Evolutionary conservation across 2,329 filamentous ascomycete species (phyloP).

Genomic region (Cladosporium cucumerinum): DNA sequence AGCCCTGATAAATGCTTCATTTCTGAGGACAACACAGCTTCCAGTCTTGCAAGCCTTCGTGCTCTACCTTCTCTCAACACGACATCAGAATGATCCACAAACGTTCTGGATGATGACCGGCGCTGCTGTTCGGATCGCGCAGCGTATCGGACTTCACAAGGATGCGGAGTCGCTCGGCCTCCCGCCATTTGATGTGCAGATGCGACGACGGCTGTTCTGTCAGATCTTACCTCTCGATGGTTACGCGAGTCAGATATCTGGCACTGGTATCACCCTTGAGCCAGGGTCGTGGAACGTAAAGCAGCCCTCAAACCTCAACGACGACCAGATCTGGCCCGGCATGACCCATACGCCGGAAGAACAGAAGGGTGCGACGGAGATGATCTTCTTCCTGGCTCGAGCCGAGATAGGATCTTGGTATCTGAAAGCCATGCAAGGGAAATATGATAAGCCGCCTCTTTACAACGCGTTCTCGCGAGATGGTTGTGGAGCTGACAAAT

Average conservation of each 20-base stretch:
- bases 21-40: conserved; percentile 64
- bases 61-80: conserved; percentile 52
- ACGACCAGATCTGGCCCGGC: conserved; percentile 38
- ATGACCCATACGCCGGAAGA: conserved; percentile 48
- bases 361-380: conserved; percentile 54
- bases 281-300: conserved; percentile 33
- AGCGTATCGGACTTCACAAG: conserved; percentile 59
- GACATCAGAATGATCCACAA: conserved; percentile 45
- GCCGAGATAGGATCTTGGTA: conserved; percentile 43
- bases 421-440: conserved; percentile 14
- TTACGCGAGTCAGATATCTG: conserved; percentile 31
- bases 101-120: conserved; percentile 64
- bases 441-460: not conserved
- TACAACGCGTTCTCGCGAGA: conserved; percentile 9
- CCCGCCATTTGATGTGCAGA: conserved; percentile 54
- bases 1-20: conserved; percentile 63
- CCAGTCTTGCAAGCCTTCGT: conserved; percentile 65
- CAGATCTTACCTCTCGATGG: conserved; percentile 60
- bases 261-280: conserved; percentile 29
- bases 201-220: conserved; percentile 61
- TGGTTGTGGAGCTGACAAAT: conserved; percentile 5
- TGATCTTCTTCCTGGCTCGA: conserved; percentile 45
- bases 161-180: conserved; percentile 54
- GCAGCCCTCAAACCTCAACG: conserved; percentile 36
- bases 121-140: conserved; percentile 57